These are phyloP conservation scores for Fusarium sp. DNA, from an alignment of 2,329 filamentous ascomycete genomes.

Conservation along the genomic window DNA sequence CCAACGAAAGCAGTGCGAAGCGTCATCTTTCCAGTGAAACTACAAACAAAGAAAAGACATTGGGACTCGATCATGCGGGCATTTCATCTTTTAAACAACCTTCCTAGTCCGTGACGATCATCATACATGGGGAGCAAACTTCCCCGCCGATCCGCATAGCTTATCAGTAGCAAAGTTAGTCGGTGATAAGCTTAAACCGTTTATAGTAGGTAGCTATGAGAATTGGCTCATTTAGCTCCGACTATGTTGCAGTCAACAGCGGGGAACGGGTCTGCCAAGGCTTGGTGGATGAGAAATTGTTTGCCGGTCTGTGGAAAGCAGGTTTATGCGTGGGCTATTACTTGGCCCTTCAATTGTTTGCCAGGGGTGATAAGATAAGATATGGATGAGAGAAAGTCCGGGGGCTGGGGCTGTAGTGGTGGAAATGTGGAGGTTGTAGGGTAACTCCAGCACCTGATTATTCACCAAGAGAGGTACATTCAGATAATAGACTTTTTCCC, in stretches of 20 bases:
- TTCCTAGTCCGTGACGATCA: neutral
- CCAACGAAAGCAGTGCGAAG: constrained; percentile 1
- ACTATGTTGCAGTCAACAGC: constrained; percentile 3
- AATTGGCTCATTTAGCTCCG: neutral
- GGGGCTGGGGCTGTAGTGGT: neutral
- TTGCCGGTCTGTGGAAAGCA: neutral
- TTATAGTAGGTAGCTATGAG: constrained; percentile 22
- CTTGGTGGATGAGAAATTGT: constrained; percentile 2
- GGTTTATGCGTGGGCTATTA: neutral
- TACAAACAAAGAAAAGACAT: neutral
- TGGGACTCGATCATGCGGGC: neutral
- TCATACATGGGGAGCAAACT: neutral
- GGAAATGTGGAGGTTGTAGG: neutral
- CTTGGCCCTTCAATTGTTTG: neutral
- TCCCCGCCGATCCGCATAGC: constrained; percentile 20
- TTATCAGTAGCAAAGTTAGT: constrained; percentile 12
- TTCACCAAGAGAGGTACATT: fast-evolving
- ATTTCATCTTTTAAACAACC: constrained; percentile 3
- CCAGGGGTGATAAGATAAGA: neutral
- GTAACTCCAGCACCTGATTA: neutral
- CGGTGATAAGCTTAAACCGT: constrained; percentile 24
- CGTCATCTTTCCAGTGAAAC: neutral
- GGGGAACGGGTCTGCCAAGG: constrained; percentile 23
- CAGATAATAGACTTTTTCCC: neutral
- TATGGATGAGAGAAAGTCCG: neutral